Base-by-base conservation (phyloP, 257 asterid genomes). In the Solanum chmielewskii region DNA sequence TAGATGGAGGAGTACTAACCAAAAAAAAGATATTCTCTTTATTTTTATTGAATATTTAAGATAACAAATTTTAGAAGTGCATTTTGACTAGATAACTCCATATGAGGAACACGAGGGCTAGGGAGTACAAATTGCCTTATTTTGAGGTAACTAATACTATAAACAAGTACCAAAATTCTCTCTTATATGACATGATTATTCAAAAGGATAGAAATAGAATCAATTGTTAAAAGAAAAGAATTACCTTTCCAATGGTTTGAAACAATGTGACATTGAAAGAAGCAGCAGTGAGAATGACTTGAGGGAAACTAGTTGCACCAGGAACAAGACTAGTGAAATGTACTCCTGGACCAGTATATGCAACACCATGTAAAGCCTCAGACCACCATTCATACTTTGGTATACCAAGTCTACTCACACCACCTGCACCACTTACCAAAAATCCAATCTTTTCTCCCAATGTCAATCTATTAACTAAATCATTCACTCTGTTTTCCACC, bases 241-340 rank as follows among this genome's bases (percentile, higher is more conserved):
- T 33, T 83, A 91, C 93, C 91, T 89, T 91, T 85, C 93, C 95
- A 49, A 92, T 90, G 70, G 86, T 66, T 70, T 92, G 69, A 83
- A 89, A 92, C 69, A 92, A 87, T 20, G 93, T 81, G 18, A 73
- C 91, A 56, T 92, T 90, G 91, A 92, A 92, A 70, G 92, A 89
- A 59, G 95, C 95, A 2, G 93, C 93, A 8, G 93, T 92, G 33
- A 90, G 93, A 39, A 92, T 81, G 76, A 90, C 93, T 73, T 90
- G 92, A 76, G 95, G 95, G 87, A 92, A 92, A 64, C 94, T 92
- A 33, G 95, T 92, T 73, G 95, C 93, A 27, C 85, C 93, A 10
- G 92, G 95, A 73, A 92, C 89, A 70, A 83, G 45, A 25, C 84
- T 62, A 29, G 37, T 47, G 56, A 91, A 92, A n/a, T 86, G 85